Percentiles rank a stretch among this genome's conserved stretches.
Evolutionary conservation across 805 yeast species (phyloP).

Genomic region (Lipomyces sp.): DNA sequence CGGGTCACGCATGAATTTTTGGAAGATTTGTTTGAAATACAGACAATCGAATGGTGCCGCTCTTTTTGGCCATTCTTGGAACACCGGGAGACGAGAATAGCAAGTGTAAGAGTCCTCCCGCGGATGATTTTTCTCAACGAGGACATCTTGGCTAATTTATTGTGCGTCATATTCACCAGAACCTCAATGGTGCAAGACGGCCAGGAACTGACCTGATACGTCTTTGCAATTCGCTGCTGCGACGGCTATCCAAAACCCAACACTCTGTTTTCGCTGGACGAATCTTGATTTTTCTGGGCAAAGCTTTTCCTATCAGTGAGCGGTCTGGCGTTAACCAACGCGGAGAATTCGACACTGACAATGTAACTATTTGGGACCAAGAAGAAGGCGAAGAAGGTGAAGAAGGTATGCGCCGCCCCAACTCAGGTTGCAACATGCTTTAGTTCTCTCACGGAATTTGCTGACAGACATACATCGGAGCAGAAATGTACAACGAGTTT

Average conservation of each 20-base stretch:
- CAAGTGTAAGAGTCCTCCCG: constrained; percentile 24
- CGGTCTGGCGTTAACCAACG: constrained; percentile 40
- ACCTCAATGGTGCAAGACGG: constrained; percentile 33
- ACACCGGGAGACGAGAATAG: constrained; percentile 32
- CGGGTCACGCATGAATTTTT: constrained; percentile 32
- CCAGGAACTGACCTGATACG: constrained; percentile 40
- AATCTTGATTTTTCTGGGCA: constrained; percentile 37
- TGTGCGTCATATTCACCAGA: too few relatives aligned
- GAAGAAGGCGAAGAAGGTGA: not conserved
- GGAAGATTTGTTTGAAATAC: constrained; percentile 38
- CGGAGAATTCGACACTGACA: constrained; percentile 39
- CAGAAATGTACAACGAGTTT: constrained; percentile 29
- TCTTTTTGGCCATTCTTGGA: constrained; percentile 39
- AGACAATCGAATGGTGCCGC: constrained; percentile 38
- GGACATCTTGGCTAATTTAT: not conserved
- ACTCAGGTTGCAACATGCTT: not conserved
- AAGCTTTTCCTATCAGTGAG: constrained; percentile 39
- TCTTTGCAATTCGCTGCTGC: constrained; percentile 37
- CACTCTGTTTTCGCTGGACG: constrained; percentile 39
- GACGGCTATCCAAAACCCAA: constrained; percentile 37
- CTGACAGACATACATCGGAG: too few relatives aligned
- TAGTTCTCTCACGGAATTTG: constrained; percentile 18
- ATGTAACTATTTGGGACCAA: constrained; percentile 29
- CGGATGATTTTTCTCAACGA: not conserved
- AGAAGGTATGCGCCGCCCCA: not conserved